These are phyloP conservation scores for Cenchrus americanus DNA, from an alignment of 176 grass and related monocot species.

Conservation along the genomic window DNA sequence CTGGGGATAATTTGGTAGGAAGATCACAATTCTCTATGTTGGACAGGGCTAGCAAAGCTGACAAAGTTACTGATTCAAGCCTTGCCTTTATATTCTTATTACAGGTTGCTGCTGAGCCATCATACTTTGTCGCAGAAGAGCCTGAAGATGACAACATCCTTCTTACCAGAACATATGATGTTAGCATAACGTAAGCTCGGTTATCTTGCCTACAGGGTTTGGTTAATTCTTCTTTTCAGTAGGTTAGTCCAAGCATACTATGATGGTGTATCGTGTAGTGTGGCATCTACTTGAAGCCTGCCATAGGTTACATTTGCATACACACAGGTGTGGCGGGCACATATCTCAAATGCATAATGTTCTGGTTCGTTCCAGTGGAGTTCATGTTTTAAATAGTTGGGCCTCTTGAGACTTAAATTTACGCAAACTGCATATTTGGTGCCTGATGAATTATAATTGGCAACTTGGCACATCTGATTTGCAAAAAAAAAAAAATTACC, in stretches of 20 bases:
- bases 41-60: constrained; percentile 5
- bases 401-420: background rate
- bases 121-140: constrained; percentile 84
- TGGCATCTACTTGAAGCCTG: background rate
- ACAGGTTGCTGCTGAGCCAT: constrained; percentile 67
- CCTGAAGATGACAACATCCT: constrained; percentile 98
- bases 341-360: constrained; percentile 2
- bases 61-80: constrained; percentile 23
- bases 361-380: background rate
- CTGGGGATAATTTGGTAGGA: constrained; percentile 67
- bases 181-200: constrained; percentile 92
- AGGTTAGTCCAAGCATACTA: background rate
- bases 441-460: background rate
- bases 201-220: constrained; percentile 10
- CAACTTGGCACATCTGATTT: constrained; percentile 13
- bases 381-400: background rate
- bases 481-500: background rate
- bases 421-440: background rate
- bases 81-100: constrained; percentile 43
- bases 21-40: constrained; percentile 29
- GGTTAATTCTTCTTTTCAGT: constrained; percentile 26
- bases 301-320: background rate
- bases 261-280: background rate
- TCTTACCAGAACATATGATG: constrained; percentile 88
- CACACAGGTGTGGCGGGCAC: background rate